These are phyloP conservation scores for Parietichytrium sp. DNA, from an alignment of 108 stramenopile genomes.

Conservation along the genomic window DNA sequence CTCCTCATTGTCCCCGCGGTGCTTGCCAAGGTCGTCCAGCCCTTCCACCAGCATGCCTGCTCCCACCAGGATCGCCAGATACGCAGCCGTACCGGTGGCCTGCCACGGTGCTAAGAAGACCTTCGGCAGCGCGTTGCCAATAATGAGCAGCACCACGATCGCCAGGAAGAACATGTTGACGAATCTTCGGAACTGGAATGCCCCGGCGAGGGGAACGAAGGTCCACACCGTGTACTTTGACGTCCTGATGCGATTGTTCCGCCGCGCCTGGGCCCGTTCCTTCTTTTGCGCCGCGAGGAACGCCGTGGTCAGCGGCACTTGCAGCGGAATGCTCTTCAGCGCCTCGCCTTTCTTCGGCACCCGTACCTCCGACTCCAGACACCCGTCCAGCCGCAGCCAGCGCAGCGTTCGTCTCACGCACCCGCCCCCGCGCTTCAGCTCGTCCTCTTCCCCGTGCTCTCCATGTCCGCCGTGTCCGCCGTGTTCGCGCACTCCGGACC, in stretches of 20 bases:
- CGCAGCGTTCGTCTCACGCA: no score
- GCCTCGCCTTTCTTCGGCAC: not conserved
- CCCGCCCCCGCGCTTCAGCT: no score
- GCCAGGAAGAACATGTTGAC: constrained; percentile 94
- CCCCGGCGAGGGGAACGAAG: not conserved
- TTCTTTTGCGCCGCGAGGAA: not conserved
- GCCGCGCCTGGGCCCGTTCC: not conserved
- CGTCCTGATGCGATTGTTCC: not conserved
- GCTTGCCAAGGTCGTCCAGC: constrained; percentile 79
- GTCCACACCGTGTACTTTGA: constrained; percentile 22
- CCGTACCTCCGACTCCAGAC: no score
- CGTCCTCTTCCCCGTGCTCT: no score
- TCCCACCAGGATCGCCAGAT: constrained; percentile 79
- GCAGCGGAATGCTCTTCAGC: not conserved
- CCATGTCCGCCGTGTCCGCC: no score
- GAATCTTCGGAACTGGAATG: constrained; percentile 34
- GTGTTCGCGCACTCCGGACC: no score
- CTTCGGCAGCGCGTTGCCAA: constrained; percentile 73
- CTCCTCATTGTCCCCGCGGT: constrained; percentile 76
- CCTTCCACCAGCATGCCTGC: constrained; percentile 86
- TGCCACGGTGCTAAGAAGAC: constrained; percentile 76
- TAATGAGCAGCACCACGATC: constrained; percentile 83
- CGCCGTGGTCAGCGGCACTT: not conserved
- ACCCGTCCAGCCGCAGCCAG: no score
- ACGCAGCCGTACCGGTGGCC: constrained; percentile 92